Conservation (phyloP, 257 asterid genomes). For the Vinca minor region DNA sequence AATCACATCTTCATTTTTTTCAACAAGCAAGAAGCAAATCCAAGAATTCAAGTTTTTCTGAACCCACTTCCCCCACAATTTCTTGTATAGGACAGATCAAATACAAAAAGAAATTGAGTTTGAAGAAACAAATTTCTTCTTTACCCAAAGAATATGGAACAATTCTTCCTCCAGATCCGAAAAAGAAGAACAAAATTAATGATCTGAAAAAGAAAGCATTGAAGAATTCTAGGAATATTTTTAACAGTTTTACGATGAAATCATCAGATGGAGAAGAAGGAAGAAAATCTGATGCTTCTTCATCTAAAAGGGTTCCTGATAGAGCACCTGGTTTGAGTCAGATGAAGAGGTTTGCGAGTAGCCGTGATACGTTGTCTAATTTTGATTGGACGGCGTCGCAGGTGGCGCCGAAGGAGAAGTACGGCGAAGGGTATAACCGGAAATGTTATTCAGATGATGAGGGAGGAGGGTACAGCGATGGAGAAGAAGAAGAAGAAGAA, state of each 20-base stretch:
- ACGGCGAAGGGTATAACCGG: not conserved
- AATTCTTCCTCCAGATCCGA: not conserved
- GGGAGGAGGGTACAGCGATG: too few species aligned
- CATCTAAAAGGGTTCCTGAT: conserved; percentile 1
- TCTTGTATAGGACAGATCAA: conserved; percentile 56
- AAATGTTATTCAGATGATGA: too few species aligned
- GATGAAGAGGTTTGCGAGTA: conserved; percentile 59
- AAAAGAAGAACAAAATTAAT: not conserved
- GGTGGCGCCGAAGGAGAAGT: conserved; percentile 29
- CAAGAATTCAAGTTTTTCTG: conserved; percentile 18
- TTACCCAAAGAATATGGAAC: not conserved
- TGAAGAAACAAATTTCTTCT: not conserved
- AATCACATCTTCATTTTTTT: conserved; percentile 16
- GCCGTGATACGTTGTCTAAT: conserved; percentile 48
- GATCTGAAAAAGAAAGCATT: conserved; percentile 14
- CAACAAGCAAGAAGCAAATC: conserved; percentile 29
- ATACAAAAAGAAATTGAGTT: conserved; percentile 21
- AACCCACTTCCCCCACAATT: conserved; percentile 49
- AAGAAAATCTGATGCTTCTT: conserved; percentile 28
- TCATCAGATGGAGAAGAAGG: too few species aligned
- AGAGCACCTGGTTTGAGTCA: conserved; percentile 32
- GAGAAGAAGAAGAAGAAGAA: conserved; percentile 19
- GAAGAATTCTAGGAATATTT: conserved; percentile 7
- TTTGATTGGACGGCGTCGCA: conserved; percentile 57
- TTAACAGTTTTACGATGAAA: conserved; percentile 2